Evolutionary conservation across 768 basidiomycete species (phyloP), one percentile per base, ranked within the genome.

Genomic region (Tylopilus subfusipes): DNA sequence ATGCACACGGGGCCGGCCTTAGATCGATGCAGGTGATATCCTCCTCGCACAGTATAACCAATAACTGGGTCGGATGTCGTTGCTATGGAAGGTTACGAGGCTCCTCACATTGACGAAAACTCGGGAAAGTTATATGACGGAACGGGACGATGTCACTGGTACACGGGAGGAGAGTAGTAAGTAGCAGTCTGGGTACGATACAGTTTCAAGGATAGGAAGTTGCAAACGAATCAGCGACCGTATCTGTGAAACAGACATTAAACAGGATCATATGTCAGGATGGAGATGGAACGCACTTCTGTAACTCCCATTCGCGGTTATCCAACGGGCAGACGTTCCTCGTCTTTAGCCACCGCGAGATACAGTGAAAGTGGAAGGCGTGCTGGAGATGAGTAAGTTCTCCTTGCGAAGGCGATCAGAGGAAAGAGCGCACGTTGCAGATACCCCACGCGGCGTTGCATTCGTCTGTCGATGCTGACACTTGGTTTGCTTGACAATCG

Each of bases 351-450:
- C 97, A 99, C 42, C 97, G 85, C 10, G 95, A 96, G 71, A 99
- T 99, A 73, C 96, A 99, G 72, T 98, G 96, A 76, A 98, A 99
- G 76, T 99, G 96, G 81, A 99, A 99, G 5, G 96, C 96, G 69
- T 99, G 96, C 94, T 95, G 60, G 29, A 25, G 14, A 12, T 18
- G 22, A 25, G 36, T 66, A 25, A 61, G 31, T 52, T 29, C n/a
- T n/a, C 13, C 24, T 12, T 8, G 47, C 2, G 11, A 19, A 14
- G 11, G 30, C 0, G 18, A 5, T 14, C 4, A 25, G 14, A 53
- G 10, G 42, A 36, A 7, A 21, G 21, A 22, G 27, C 63, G 48
- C 36, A 96, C 96, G 70, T 99, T 99, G 72, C 97, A 99, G 46
- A 96, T 94, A 46, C 97, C 97, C 97, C 97, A 99, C 2, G 96